These are phyloP conservation scores for Penium margaritaceum DNA, from an alignment of 139 green algal species.

Conservation along the genomic window DNA sequence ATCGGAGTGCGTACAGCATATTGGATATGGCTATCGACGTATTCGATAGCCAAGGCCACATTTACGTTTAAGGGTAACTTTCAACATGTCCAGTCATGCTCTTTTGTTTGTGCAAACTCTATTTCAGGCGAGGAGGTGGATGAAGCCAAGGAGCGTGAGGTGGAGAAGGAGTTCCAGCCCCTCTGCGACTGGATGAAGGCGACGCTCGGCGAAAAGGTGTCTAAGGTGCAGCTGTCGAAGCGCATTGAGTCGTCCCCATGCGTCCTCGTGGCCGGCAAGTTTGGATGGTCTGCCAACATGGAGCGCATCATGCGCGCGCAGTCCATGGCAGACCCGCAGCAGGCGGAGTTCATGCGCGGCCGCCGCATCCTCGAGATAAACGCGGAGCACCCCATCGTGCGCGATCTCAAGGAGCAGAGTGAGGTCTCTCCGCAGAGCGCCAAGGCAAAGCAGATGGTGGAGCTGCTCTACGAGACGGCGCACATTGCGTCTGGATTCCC, in stretches of 20 bases:
- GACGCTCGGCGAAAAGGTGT: slow-evolving; percentile 61
- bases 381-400: slow-evolving; percentile 74
- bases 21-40: too few species aligned
- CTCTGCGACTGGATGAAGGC: slow-evolving; percentile 82
- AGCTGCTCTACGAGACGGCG: slow-evolving; percentile 87
- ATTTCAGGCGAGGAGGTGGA: slow-evolving; percentile 41
- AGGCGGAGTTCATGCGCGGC: slow-evolving; percentile 93
- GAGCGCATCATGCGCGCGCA: slow-evolving; percentile 73
- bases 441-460: slow-evolving; percentile 46
- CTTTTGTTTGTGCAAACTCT: too few species aligned
- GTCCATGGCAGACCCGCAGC: slow-evolving; percentile 72
- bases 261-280: slow-evolving; percentile 89
- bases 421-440: slow-evolving; percentile 33
- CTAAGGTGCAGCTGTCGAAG: slow-evolving; percentile 71
- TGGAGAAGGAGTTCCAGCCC: slow-evolving; percentile 56
- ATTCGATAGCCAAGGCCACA: too few species aligned
- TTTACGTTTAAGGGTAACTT: too few species aligned
- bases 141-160: slow-evolving; percentile 30
- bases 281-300: slow-evolving; percentile 97
- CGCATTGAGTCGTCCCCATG: slow-evolving; percentile 81
- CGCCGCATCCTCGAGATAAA: slow-evolving; percentile 95
- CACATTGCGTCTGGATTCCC: slow-evolving; percentile 65
- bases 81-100: too few species aligned
- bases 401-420: slow-evolving; percentile 55
- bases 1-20: too few species aligned